phyloP scores from a whole-genome alignment of 495 filamentous ascomycete species.

The Letharia lupina region DNA sequence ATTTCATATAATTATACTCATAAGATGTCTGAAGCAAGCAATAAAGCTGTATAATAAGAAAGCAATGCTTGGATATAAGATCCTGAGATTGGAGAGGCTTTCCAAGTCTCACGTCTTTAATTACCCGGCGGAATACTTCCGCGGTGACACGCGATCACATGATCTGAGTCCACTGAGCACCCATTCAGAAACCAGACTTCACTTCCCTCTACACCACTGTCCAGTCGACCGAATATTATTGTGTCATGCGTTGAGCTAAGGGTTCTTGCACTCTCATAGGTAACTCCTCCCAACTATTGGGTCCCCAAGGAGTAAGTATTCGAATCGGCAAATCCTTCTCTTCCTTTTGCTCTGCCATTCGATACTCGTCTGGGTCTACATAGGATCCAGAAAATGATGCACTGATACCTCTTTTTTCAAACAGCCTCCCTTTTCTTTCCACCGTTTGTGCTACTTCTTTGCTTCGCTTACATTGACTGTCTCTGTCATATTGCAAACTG shows the following conservation, averaged over 20 bases:
- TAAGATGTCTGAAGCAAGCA: background rate
- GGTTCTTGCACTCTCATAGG: no score
- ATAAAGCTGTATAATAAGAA: background rate
- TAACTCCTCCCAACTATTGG: background rate
- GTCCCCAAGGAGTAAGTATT: background rate
- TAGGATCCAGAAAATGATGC: no score
- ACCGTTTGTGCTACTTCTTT: background rate
- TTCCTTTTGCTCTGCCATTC: background rate
- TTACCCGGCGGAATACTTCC: constrained; percentile 1
- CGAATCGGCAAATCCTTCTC: background rate
- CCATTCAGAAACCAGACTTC: constrained; percentile 1
- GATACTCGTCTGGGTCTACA: background rate
- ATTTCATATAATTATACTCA: constrained; percentile 28
- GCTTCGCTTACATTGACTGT: background rate
- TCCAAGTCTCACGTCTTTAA: no score
- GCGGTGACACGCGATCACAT: background rate
- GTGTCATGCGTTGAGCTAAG: no score
- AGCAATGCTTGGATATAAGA: background rate
- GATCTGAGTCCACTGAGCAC: constrained; percentile 1
- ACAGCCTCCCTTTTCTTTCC: background rate
- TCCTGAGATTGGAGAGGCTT: background rate
- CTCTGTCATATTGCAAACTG: background rate
- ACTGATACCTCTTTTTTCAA: no score
- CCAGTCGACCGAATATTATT: no score
- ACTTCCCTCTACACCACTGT: background rate